Evolutionary conservation across 208 protist species (phyloP).

Genomic region (Phytomonas francai): DNA sequence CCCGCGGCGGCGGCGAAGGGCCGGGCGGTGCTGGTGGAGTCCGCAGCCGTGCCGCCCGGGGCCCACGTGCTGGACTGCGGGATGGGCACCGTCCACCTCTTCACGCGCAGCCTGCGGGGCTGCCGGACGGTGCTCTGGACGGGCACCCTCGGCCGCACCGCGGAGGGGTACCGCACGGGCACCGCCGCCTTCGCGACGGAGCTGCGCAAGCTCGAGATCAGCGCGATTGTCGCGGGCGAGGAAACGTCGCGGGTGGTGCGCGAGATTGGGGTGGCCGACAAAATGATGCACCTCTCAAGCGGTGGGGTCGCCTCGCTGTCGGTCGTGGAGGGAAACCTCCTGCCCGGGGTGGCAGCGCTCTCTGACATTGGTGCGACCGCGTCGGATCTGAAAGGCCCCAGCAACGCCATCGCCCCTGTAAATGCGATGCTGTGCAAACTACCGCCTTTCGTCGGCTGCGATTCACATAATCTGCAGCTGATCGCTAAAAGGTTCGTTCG

Average conservation of each 20-base stretch:
- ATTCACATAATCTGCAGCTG: constrained; percentile 54
- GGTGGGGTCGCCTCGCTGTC: constrained; percentile 97
- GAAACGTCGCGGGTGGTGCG: constrained; percentile 34
- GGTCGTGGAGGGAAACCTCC: constrained; percentile 92
- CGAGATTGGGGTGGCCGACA: constrained; percentile 25
- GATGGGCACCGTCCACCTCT: constrained; percentile 65
- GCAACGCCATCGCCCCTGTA: constrained; percentile 14
- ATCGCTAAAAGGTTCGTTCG: constrained; percentile 54
- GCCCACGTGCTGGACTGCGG: constrained; percentile 92
- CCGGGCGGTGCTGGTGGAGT: constrained; percentile 28
- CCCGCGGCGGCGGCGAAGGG: constrained; percentile 12
- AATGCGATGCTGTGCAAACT: constrained; percentile 56
- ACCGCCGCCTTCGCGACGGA: constrained; percentile 50
- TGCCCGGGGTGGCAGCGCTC: constrained; percentile 85
- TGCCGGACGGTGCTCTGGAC: constrained; percentile 94
- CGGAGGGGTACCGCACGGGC: constrained; percentile 88
- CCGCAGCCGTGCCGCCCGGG: constrained; percentile 38
- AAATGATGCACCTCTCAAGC: constrained; percentile 94
- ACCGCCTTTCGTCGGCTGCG: constrained; percentile 70
- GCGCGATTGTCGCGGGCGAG: constrained; percentile 54
- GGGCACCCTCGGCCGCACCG: constrained; percentile 85
- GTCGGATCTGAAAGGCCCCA: constrained; percentile 5
- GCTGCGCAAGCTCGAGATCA: constrained; percentile 35
- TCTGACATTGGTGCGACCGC: constrained; percentile 40
- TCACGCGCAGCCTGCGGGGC: constrained; percentile 59